Evolutionary conservation across 768 basidiomycete genomes (phyloP).

Genomic region (Hysterangium stoloniferum): DNA sequence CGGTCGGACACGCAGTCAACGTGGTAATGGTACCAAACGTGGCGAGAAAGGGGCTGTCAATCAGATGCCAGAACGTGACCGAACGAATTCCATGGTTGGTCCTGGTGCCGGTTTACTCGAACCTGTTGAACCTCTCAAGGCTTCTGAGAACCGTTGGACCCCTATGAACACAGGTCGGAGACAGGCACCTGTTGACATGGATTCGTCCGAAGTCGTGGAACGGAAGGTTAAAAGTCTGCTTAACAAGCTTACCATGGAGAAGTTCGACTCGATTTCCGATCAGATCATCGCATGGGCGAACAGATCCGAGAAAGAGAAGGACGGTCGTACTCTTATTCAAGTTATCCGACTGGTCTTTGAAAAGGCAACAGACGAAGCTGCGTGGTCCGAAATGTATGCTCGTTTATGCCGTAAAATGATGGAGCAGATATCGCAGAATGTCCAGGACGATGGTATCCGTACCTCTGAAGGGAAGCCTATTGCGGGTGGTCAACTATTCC

Average conservation of each 20-base stretch:
- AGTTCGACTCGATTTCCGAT: conserved; percentile 90
- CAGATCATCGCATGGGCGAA: conserved; percentile 96
- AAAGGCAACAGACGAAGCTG: conserved; percentile 93
- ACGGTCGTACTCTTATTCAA: conserved; percentile 89
- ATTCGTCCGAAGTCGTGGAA: conserved; percentile 81
- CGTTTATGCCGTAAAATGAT: conserved; percentile 92
- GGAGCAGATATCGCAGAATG: conserved; percentile 82
- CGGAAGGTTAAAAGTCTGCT: conserved; percentile 87
- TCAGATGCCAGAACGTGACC: conserved; percentile 21
- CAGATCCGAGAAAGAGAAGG: conserved; percentile 85
- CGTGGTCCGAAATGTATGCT: conserved; percentile 97
- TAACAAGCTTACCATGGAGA: conserved; percentile 96
- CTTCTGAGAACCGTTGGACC: conserved; percentile 81
- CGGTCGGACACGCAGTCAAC: conserved; percentile 70
- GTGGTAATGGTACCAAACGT: conserved; percentile 72
- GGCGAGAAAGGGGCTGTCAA: conserved; percentile 34
- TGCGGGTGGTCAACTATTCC: conserved; percentile 88
- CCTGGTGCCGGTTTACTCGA: conserved; percentile 32
- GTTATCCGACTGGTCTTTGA: conserved; percentile 96
- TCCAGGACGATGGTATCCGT: conserved; percentile 83
- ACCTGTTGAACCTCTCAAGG: conserved; percentile 68
- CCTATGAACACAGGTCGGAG: conserved; percentile 39
- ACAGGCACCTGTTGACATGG: conserved; percentile 36
- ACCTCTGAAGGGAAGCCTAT: conserved; percentile 81
- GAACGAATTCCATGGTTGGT: conserved; percentile 23